Base-by-base conservation (phyloP, 2,329 filamentous ascomycete genomes). In the Penicillium sp. region DNA sequence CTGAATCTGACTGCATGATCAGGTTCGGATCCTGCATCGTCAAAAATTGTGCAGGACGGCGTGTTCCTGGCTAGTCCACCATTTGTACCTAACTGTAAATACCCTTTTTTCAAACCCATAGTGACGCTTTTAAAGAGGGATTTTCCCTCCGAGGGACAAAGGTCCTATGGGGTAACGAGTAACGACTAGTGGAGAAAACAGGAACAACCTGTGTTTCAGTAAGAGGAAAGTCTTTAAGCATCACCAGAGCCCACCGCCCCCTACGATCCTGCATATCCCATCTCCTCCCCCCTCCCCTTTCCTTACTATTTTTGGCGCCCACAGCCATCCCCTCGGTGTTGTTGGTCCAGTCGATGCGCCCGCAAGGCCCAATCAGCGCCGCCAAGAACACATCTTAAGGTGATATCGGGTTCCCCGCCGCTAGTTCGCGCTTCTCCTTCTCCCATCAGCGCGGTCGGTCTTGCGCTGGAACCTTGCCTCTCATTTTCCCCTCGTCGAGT, bases 361-460 rank as follows among this genome's bases (percentile, higher is more conserved):
- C 59, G 49, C 40, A 20, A 62, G 58, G 45, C 36, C 61, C 61
- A 63, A 63, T 63, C 61, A 63, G 61, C 59, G 52, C 60, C 54
- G 59, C 60, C 60, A 62, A 63, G 59, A 56, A 58, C 52, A 49
- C 49, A 56, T 59, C 58, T 49, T 46, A 57, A 61, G 55, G 59
- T 63, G 61, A 62, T 63, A 62, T 63, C 54, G 60, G 58, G 51
- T 63, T 60, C 61, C 61, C 61, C 61, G 59, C 61, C 54, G 59
- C 55, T 58, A 56, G 53, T 51, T 61, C 54, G 54, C 52, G 59
- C 54, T 59, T 54, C 55, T 56, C 48, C 39, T 50, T 26, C 49
- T 58, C 44, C 42, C 59, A 54, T 57, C 59, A 57, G 49, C 43
- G 49, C 44, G 47, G 37, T 59, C 48, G 39, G 52, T 36, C 43